Evolutionary conservation across 2,329 filamentous ascomycete species (phyloP), one percentile per base, ranked within the genome.

Genomic region (Paradendryphiella salina): DNA sequence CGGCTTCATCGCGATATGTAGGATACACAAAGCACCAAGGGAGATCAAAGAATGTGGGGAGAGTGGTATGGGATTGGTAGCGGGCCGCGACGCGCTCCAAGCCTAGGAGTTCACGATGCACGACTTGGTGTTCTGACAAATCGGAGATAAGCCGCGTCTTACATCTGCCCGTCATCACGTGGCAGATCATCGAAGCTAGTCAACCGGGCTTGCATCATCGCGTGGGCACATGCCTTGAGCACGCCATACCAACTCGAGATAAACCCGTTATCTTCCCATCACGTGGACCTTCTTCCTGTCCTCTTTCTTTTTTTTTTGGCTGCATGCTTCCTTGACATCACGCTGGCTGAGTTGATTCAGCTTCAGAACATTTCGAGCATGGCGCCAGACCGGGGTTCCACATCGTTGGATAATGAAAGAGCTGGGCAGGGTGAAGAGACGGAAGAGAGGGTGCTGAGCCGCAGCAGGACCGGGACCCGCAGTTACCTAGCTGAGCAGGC

Each of bases 311-410:
- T 23, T 4, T 29, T 53, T 36, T 8, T 33, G 18, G 11, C 6
- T 42, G 14, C 3, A 44, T 47, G 38, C 36, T 14, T 7, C 32
- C 33, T 35, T 15, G 23, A 18, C 15, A 26, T 37, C 57, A 64
- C 49, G 26, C 56, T 64, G 59, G 60, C 60, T 44, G 54, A 50
- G 39, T 46, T 52, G 18, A 51, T 65, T 32, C 46, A 59, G 29
- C 63, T 66, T 33, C 59, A 63, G 50, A 29, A 58, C 33, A 33
- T 66, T 3, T 35, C 56, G 35, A 55, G 36, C 32, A 71, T 72
- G 70, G 70, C 70, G 36, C 70, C 70, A 14, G 70, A 72, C 48
- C 67, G 70, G 56, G 70, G 70, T 51, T 56, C 54, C 18, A 56
- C 54, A 34, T 57, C 56, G 15, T 31, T 50, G 41, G 54, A 60